These are phyloP conservation scores for Daldinia sp. DNA, from an alignment of 2,329 filamentous ascomycete species.

Conservation along the genomic window DNA sequence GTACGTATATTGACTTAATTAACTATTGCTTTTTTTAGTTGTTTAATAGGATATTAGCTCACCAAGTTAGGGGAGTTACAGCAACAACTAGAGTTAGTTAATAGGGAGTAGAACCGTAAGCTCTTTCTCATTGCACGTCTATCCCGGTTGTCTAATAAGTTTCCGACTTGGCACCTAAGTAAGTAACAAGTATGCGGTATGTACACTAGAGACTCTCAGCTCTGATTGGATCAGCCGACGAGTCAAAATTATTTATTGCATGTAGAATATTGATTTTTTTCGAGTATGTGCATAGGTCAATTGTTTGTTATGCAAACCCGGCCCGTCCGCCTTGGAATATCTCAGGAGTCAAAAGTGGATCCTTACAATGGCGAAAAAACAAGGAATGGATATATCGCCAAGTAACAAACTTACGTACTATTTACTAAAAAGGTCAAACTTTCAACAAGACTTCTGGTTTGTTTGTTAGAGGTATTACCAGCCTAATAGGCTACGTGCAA, in stretches of 20 bases:
- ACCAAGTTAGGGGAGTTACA: too few species aligned
- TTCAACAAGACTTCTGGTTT: neutral
- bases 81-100: too few species aligned
- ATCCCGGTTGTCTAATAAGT: neutral
- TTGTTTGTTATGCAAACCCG: neutral
- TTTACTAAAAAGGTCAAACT: neutral
- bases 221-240: neutral
- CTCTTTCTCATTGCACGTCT: neutral
- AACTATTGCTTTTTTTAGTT: neutral
- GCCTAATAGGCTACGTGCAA: too few species aligned
- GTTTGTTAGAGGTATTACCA: too few species aligned
- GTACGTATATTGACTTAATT: neutral
- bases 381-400: slow-evolving; percentile 6
- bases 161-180: slow-evolving; percentile 4
- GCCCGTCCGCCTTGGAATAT: slow-evolving; percentile 18
- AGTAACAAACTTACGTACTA: neutral
- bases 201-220: neutral
- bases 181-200: neutral
- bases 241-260: slow-evolving; percentile 12
- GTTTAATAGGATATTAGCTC: neutral
- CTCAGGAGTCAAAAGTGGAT: slow-evolving; percentile 30
- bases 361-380: slow-evolving; percentile 6
- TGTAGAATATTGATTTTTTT: neutral
- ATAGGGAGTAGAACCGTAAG: neutral
- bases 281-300: neutral